Conservation (phyloP, 768 basidiomycete species). For the Trametes maxima region DNA sequence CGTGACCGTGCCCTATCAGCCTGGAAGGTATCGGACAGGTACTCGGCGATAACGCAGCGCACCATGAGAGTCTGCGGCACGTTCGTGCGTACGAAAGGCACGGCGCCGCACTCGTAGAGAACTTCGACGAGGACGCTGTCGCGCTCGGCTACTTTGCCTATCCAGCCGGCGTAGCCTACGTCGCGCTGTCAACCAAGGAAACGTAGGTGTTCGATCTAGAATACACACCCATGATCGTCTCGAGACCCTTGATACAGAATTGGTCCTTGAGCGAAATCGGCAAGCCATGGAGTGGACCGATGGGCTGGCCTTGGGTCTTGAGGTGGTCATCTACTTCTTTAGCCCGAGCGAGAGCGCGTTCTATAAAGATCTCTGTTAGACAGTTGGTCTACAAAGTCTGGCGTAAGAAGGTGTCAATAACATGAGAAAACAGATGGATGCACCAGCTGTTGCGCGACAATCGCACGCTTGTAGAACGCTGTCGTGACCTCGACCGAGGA, state of each 20-base stretch:
- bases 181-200: too few species aligned
- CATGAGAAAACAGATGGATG: constrained; percentile 17
- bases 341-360: constrained; percentile 45
- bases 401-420: not conserved
- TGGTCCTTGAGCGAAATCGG: constrained; percentile 51
- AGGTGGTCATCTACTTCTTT: constrained; percentile 45
- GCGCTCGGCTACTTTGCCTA: constrained; percentile 47
- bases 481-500: constrained; percentile 53
- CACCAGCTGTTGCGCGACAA: constrained; percentile 52
- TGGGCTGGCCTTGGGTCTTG: constrained; percentile 39
- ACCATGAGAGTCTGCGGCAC: constrained; percentile 61
- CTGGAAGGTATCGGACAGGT: not conserved
- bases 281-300: constrained; percentile 50
- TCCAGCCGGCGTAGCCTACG: constrained; percentile 56
- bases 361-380: constrained; percentile 52
- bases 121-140: constrained; percentile 58
- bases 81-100: constrained; percentile 58
- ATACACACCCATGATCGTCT: constrained; percentile 55
- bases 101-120: constrained; percentile 56
- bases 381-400: constrained; percentile 45
- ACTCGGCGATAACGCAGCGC: not conserved
- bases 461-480: constrained; percentile 51
- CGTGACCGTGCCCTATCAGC: not conserved
- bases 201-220: too few species aligned
- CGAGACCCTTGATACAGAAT: constrained; percentile 61